phyloP scores from a whole-genome alignment of 192 early-diverging fungal genomes.

The Linnemannia hyalina region DNA sequence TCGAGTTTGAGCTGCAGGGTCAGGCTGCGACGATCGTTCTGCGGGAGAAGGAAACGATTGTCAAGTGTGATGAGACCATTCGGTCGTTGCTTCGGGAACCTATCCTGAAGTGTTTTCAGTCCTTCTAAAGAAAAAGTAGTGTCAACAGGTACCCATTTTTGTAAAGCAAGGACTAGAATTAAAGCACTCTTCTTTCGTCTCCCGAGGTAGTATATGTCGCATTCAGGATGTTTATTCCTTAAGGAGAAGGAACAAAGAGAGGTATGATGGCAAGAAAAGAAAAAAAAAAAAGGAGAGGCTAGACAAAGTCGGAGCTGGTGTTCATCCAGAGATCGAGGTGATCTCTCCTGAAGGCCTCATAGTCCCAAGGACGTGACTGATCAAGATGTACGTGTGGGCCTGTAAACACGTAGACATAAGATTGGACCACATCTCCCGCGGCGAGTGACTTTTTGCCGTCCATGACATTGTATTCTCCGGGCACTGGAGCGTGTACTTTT shows the following conservation, averaged over 20 bases:
- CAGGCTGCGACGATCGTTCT: slow-evolving; percentile 29
- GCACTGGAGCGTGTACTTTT: slow-evolving; percentile 25
- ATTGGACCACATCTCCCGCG: slow-evolving; percentile 22
- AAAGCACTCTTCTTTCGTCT: not conserved
- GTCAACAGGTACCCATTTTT: not conserved
- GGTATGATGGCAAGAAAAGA: not conserved
- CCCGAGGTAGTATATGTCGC: too few species aligned
- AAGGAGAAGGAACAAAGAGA: not conserved
- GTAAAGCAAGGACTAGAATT: not conserved
- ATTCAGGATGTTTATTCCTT: not conserved
- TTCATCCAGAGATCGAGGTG: slow-evolving; percentile 36
- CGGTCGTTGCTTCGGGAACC: slow-evolving; percentile 38
- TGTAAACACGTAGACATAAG: slow-evolving; percentile 48
- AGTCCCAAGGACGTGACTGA: slow-evolving; percentile 34
- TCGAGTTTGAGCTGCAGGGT: slow-evolving; percentile 45
- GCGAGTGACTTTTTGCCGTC: slow-evolving; percentile 10
- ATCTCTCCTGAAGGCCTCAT: slow-evolving; percentile 31
- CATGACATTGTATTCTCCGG: slow-evolving; percentile 15
- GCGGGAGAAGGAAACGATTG: slow-evolving; percentile 35
- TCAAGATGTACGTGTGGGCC: slow-evolving; percentile 31
- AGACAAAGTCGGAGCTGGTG: slow-evolving; percentile 24
- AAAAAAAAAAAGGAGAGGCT: not conserved
- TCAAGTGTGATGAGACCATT: slow-evolving; percentile 41
- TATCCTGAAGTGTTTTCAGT: slow-evolving; percentile 47
- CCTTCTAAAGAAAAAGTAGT: slow-evolving; percentile 11